Conservation (phyloP, 768 basidiomycete genomes). For the Termitomyces sp. region DNA sequence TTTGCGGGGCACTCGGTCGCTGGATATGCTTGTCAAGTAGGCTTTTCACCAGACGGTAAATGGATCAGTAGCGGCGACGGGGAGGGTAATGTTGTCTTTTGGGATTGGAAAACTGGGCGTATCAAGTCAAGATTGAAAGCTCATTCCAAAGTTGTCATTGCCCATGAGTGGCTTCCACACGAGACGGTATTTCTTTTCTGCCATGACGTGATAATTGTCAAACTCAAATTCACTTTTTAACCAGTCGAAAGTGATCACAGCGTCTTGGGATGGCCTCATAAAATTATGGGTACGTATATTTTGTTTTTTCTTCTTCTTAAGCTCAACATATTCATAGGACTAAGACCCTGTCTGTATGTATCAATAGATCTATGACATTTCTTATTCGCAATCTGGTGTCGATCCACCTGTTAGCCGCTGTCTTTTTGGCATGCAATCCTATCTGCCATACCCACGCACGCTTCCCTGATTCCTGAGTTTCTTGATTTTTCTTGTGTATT, state of each 20-base stretch:
- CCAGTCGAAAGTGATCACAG: constrained; percentile 95
- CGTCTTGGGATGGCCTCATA: constrained; percentile 96
- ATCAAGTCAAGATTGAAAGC: constrained; percentile 88
- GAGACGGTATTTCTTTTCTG: constrained; percentile 77
- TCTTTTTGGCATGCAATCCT: neutral
- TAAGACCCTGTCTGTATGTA: constrained; percentile 18
- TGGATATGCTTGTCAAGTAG: constrained; percentile 95
- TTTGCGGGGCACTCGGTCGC: constrained; percentile 97
- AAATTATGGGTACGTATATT: constrained; percentile 83
- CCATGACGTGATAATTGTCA: constrained; percentile 18
- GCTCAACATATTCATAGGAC: constrained; percentile 26
- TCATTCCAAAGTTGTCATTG: constrained; percentile 94
- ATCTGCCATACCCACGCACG: neutral
- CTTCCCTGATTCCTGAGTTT: neutral
- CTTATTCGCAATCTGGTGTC: neutral
- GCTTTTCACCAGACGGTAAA: constrained; percentile 97
- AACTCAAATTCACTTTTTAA: constrained; percentile 12
- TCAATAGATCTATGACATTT: constrained; percentile 8
- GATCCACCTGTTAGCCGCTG: neutral
- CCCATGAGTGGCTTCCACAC: constrained; percentile 97
- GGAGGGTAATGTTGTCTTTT: constrained; percentile 92
- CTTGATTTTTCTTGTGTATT: neutral
- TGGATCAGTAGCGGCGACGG: constrained; percentile 98
- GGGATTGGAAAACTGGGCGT: constrained; percentile 99
- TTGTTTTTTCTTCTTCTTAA: constrained; percentile 6